phyloP scores from a whole-genome alignment of 1,284 basidiomycete species.

The Malassezia nana region DNA sequence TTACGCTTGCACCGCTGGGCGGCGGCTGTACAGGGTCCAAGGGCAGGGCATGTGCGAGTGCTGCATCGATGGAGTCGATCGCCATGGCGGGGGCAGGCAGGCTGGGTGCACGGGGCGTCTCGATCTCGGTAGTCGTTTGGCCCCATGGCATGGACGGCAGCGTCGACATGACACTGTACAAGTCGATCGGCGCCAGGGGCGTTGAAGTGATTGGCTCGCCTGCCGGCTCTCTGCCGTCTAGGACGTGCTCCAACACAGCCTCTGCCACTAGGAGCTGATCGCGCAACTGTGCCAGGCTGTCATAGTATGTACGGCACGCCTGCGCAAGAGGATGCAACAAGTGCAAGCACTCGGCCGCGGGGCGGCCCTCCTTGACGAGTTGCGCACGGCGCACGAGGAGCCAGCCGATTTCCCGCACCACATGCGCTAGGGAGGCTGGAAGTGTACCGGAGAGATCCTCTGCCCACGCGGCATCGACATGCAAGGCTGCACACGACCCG shows the following conservation, averaged over 20 bases:
- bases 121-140: neutral
- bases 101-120: neutral
- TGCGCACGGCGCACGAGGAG: constrained; percentile 9
- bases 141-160: constrained; percentile 8
- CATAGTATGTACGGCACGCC: neutral
- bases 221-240: neutral
- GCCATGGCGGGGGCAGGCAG: neutral
- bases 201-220: neutral
- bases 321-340: neutral
- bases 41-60: neutral
- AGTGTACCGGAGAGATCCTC: neutral
- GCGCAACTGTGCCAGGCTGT: neutral
- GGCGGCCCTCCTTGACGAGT: constrained; percentile 3
- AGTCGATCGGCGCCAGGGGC: constrained; percentile 1
- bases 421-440: neutral
- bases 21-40: neutral
- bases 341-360: neutral
- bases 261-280: constrained; percentile 12
- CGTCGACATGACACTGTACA: constrained; percentile 11
- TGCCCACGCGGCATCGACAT: neutral
- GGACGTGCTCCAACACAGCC: constrained; percentile 2
- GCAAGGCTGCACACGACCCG: neutral
- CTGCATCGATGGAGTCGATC: neutral
- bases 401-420: constrained; percentile 15
- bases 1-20: neutral